These are phyloP conservation scores for Coniochaeta pulveracea DNA, from an alignment of 2,329 filamentous ascomycete species.

Conservation along the genomic window DNA sequence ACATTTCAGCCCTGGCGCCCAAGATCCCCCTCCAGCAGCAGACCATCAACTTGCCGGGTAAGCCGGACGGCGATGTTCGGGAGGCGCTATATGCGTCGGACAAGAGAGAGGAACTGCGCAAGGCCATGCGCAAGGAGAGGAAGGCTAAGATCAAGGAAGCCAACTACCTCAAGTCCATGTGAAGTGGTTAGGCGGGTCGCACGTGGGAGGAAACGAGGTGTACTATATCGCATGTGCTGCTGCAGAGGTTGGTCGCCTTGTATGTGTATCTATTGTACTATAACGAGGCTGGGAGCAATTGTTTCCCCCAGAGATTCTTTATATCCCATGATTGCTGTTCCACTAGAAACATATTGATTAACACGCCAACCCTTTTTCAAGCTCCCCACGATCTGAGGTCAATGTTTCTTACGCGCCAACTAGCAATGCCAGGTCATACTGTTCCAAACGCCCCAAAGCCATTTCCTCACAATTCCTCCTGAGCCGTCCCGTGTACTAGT, in stretches of 20 bases:
- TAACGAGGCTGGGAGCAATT: too few species aligned
- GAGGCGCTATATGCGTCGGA: conserved; percentile 34
- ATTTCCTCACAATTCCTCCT: neutral
- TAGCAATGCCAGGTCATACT: too few species aligned
- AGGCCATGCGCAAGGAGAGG: conserved; percentile 64
- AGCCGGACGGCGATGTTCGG: conserved; percentile 27
- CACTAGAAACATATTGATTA: too few species aligned
- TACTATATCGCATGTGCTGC: conserved; percentile 1
- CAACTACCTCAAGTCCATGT: conserved; percentile 79
- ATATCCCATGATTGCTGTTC: too few species aligned
- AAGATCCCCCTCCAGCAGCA: conserved; percentile 70
- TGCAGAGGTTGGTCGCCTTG: neutral
- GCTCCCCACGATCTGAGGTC: too few species aligned
- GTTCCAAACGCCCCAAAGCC: neutral
- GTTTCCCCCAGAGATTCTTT: too few species aligned
- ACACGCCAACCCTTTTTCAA: too few species aligned
- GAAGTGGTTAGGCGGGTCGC: conserved; percentile 13
- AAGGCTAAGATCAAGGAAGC: conserved; percentile 70
- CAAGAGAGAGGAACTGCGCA: conserved; percentile 52
- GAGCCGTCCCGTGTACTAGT: neutral
- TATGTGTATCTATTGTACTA: conserved; percentile 1
- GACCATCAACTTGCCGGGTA: conserved; percentile 58
- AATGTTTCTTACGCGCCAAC: too few species aligned
- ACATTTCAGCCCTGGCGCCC: conserved; percentile 52
- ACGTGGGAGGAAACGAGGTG: conserved; percentile 1